Evolutionary conservation across 371 early-diverging fungal species (phyloP), one percentile per base, ranked within the genome.

Genomic region (Mucor lusitanicus): DNA sequence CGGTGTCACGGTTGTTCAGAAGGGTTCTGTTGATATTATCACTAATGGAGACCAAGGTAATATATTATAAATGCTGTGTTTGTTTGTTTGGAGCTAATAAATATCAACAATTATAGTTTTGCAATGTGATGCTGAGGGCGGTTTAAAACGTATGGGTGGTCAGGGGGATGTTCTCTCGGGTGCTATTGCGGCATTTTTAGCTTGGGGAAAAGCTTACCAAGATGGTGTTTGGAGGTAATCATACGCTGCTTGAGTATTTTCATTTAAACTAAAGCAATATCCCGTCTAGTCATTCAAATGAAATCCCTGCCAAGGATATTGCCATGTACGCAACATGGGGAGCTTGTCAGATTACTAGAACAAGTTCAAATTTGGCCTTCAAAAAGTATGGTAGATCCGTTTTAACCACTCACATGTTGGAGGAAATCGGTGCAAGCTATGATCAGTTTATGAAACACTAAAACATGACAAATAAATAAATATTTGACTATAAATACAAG

Each of bases 81-180:
- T 35, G 39, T 55, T 42, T 44, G 42, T 63, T 44, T 48, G 19
- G 27, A 21, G 44, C 50, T 59, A 32, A 48, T 50, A 35, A 40
- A 57, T 68, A 58, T 21, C 39, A 33, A 30, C 28, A 40, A 63
- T 63, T 56, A 42, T 61, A 85, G 87, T 89, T 8, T 70, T 89
- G 39, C 33, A 75, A 40, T 93, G 94, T 62, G 86, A 87, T 59
- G 83, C 75, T 23, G 72, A 80, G 21, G 94, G 95, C 19, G 91
- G 94, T 3, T 76, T 91, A 33, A 91, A 97, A 65, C 85, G 99
- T n/a, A 95, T 96, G 72, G 99, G 99, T 15, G 99, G 99, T 7
- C 99, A 98, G 77, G 99, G 99, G 15, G 99, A 99, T 78, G 82
- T 99, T n/a, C 81, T 99, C 25, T 83, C 93, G 17, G 99, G 99